Conservation (phyloP, 2,329 filamentous ascomycete genomes). For the Fusarium nygamai region DNA sequence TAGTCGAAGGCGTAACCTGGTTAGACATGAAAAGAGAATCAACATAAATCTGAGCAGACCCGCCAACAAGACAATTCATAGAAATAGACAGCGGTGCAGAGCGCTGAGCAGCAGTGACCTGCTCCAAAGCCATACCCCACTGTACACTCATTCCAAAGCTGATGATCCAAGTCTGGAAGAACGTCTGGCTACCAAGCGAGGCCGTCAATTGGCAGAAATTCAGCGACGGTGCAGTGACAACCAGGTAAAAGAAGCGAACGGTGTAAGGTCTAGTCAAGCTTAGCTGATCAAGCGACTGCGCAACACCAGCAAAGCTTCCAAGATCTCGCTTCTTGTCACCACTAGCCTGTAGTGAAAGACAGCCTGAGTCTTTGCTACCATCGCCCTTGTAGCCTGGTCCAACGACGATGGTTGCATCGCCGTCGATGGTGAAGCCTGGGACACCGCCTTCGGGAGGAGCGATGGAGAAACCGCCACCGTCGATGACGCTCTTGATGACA, state of each 20-base stretch:
- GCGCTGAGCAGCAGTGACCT: background rate
- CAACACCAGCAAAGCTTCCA: background rate
- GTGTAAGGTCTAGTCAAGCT: slow-evolving; percentile 16
- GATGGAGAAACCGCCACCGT: background rate
- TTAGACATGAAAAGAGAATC: slow-evolving; percentile 34
- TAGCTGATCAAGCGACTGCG: slow-evolving; percentile 6
- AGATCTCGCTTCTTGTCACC: background rate
- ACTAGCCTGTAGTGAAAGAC: background rate
- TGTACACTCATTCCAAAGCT: background rate
- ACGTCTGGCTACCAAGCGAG: slow-evolving; percentile 10
- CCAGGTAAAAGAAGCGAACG: slow-evolving; percentile 20
- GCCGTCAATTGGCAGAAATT: slow-evolving; percentile 19
- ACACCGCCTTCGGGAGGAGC: background rate
- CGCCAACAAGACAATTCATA: slow-evolving; percentile 1
- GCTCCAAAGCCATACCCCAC: slow-evolving; percentile 5
- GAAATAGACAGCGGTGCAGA: background rate
- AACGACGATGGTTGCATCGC: background rate
- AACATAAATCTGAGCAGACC: slow-evolving; percentile 12
- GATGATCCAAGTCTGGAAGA: slow-evolving; percentile 1
- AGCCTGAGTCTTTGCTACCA: background rate
- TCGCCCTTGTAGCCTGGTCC: slow-evolving; percentile 11
- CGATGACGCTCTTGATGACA: background rate
- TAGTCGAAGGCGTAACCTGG: slow-evolving; percentile 23
- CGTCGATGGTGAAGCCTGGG: background rate
- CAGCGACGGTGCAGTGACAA: background rate